Conservation (phyloP, 1,284 basidiomycete species). For the Quambalaria eucalypti region DNA sequence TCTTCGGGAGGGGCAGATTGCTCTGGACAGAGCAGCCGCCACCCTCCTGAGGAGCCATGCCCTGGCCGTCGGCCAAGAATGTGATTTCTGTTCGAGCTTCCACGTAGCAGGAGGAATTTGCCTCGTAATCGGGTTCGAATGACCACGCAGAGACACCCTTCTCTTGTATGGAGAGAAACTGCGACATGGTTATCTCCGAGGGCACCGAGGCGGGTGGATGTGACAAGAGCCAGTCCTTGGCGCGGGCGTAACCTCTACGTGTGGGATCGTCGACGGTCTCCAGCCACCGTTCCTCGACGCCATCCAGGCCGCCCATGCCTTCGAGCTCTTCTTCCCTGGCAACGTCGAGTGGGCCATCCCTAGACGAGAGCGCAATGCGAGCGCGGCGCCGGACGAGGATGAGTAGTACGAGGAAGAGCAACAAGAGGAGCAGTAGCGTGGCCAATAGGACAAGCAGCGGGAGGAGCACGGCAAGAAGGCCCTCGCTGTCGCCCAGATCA, state of each 20-base stretch:
- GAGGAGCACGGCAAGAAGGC: constrained; percentile 26
- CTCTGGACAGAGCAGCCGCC: constrained; percentile 43
- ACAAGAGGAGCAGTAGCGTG: constrained; percentile 74
- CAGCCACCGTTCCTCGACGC: constrained; percentile 84
- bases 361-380: constrained; percentile 60
- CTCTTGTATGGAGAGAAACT: constrained; percentile 45
- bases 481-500: background rate
- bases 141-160: constrained; percentile 46
- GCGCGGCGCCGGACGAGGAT: constrained; percentile 29
- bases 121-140: constrained; percentile 46
- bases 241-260: constrained; percentile 67
- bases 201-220: constrained; percentile 25
- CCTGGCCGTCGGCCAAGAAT: constrained; percentile 43
- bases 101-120: constrained; percentile 42
- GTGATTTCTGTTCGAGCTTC: constrained; percentile 44
- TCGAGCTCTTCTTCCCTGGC: constrained; percentile 63
- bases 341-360: constrained; percentile 86
- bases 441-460: constrained; percentile 73
- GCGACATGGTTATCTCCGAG: constrained; percentile 46
- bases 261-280: constrained; percentile 66
- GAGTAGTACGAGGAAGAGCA: constrained; percentile 38
- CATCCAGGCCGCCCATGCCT: constrained; percentile 81
- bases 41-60: constrained; percentile 44
- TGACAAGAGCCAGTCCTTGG: constrained; percentile 62
- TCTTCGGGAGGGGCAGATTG: constrained; percentile 44